Conservation (phyloP, 192 early-diverging fungal species). For the Phycomyces blakesleeanus region DNA sequence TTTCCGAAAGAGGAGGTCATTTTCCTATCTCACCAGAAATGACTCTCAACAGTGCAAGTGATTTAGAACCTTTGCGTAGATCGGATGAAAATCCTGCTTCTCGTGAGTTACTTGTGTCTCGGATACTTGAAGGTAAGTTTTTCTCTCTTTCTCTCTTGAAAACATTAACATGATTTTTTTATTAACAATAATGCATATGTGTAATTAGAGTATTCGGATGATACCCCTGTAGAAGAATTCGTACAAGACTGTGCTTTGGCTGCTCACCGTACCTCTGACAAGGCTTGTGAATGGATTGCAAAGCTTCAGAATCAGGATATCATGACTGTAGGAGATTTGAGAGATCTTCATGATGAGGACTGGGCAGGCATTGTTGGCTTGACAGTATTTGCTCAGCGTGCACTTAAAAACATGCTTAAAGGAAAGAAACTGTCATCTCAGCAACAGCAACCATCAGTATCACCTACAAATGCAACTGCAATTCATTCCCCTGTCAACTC, state of each 20-base stretch:
- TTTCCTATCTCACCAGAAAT: neutral
- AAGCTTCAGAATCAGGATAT: constrained; percentile 75
- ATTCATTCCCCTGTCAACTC: neutral
- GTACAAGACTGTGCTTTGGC: constrained; percentile 63
- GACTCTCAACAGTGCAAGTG: neutral
- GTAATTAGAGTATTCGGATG: constrained; percentile 42
- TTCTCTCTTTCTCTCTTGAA: too few relatives aligned
- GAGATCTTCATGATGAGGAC: constrained; percentile 69
- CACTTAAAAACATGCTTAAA: constrained; percentile 50
- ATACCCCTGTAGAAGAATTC: constrained; percentile 64
- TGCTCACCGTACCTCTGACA: constrained; percentile 62
- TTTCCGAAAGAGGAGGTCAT: neutral
- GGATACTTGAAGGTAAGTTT: constrained; percentile 36
- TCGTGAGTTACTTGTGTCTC: constrained; percentile 28
- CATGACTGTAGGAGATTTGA: constrained; percentile 74
- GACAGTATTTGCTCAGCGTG: constrained; percentile 54
- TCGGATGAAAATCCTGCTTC: neutral
- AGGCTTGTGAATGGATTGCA: constrained; percentile 69
- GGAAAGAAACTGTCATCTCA: constrained; percentile 34
- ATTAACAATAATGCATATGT: neutral
- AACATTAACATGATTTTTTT: too few relatives aligned
- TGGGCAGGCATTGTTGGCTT: constrained; percentile 58
- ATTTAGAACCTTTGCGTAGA: neutral
- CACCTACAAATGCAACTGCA: neutral
- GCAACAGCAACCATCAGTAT: neutral